Evolutionary conservation across 2,329 filamentous ascomycete species (phyloP).

Genomic region (Kalmusia sp.): DNA sequence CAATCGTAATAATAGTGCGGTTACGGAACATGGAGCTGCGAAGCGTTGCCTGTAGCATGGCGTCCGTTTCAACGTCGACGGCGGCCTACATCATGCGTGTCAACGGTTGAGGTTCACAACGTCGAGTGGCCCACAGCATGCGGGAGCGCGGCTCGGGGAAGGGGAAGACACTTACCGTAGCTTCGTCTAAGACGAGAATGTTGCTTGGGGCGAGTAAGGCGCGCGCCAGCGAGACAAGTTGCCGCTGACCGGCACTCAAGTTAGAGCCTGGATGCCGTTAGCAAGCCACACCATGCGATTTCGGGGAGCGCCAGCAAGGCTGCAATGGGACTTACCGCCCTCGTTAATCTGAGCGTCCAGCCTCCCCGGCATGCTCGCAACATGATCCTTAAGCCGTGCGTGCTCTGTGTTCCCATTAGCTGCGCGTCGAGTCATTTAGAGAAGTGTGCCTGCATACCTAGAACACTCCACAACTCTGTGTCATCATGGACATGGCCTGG

Average conservation of each 20-base stretch:
- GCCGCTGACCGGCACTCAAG: slow-evolving; percentile 91
- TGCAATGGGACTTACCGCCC: slow-evolving; percentile 71
- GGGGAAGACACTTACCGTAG: slow-evolving; percentile 70
- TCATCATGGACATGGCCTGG: slow-evolving; percentile 95
- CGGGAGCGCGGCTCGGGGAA: not conserved
- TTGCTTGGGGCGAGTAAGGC: slow-evolving; percentile 95
- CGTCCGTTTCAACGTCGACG: slow-evolving; percentile 74
- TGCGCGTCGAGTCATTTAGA: not conserved
- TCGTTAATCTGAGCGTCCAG: slow-evolving; percentile 91
- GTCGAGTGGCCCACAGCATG: not conserved
- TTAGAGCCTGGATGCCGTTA: slow-evolving; percentile 70
- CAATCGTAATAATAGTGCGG: slow-evolving; percentile 97
- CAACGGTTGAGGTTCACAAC: not conserved
- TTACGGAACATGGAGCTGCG: slow-evolving; percentile 78
- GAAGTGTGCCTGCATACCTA: slow-evolving; percentile 68
- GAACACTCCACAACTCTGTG: slow-evolving; percentile 93
- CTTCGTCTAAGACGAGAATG: slow-evolving; percentile 96
- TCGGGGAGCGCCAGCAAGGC: not conserved
- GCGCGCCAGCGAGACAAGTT: slow-evolving; percentile 90
- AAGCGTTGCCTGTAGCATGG: slow-evolving; percentile 68
- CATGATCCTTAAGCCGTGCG: slow-evolving; percentile 89
- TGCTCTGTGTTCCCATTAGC: slow-evolving; percentile 68
- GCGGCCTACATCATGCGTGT: slow-evolving; percentile 58
- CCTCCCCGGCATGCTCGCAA: slow-evolving; percentile 84
- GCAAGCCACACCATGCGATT: too few relatives aligned